These are phyloP conservation scores for Candida insectalens DNA, from an alignment of 805 yeast genomes.

Conservation along the genomic window DNA sequence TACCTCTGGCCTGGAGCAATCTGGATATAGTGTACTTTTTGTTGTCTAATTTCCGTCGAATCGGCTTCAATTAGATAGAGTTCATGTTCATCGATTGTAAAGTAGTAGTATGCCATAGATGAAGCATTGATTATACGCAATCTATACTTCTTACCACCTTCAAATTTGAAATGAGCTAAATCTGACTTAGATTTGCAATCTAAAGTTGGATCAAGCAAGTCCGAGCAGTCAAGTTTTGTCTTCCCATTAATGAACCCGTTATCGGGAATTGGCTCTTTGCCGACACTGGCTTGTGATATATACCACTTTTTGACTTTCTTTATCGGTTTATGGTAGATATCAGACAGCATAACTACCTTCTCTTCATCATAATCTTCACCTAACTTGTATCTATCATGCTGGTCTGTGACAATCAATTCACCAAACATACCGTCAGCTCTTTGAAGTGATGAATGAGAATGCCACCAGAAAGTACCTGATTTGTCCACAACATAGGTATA, in stretches of 20 bases:
- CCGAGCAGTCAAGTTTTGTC: too few relatives aligned
- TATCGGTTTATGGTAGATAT: constrained; percentile 36
- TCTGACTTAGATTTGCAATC: too few relatives aligned
- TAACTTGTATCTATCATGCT: constrained; percentile 7
- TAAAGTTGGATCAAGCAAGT: too few relatives aligned
- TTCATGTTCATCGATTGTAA: constrained; percentile 43
- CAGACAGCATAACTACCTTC: constrained; percentile 30
- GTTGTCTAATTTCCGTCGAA: too few relatives aligned
- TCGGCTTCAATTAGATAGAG: constrained; percentile 46
- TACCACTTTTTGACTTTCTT: too few relatives aligned
- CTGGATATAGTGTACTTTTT: too few relatives aligned
- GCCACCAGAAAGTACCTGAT: constrained; percentile 19
- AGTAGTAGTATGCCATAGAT: constrained; percentile 45
- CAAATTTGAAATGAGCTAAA: too few relatives aligned
- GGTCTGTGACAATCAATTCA: too few relatives aligned
- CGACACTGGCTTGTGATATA: too few relatives aligned
- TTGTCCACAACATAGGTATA: constrained; percentile 12
- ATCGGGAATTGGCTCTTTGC: constrained; percentile 17
- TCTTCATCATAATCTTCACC: constrained; percentile 38
- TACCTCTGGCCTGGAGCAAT: constrained; percentile 17
- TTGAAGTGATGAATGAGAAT: constrained; percentile 16
- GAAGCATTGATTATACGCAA: constrained; percentile 47
- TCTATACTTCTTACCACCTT: constrained; percentile 36
- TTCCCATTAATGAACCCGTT: constrained; percentile 16
- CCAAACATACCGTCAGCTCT: constrained; percentile 18